phyloP scores from a whole-genome alignment of 371 early-diverging fungal genomes.

The Dichotomocladium elegans region DNA sequence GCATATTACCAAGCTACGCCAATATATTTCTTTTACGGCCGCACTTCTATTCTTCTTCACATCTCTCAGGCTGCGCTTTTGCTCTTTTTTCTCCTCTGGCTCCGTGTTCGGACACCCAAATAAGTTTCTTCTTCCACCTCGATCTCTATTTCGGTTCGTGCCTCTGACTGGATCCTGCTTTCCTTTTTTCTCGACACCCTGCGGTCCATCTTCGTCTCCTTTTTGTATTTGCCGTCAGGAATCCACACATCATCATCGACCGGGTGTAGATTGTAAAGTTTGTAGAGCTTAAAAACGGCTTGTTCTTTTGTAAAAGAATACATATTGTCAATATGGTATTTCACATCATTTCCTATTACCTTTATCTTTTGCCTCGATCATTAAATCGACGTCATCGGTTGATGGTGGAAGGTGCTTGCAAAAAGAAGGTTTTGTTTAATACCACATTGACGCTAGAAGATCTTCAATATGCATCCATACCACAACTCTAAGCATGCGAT shows the following conservation, averaged over 20 bases:
- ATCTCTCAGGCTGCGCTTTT: too few relatives aligned
- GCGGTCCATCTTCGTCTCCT: too few relatives aligned
- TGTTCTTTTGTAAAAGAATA: constrained; percentile 23
- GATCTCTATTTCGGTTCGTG: too few relatives aligned
- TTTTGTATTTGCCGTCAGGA: not conserved
- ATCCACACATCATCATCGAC: constrained; percentile 32
- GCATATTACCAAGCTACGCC: too few relatives aligned
- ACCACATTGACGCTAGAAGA: too few relatives aligned
- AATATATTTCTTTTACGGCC: too few relatives aligned
- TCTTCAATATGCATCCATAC: not conserved
- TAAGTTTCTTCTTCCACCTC: not conserved
- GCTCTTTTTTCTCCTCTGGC: not conserved
- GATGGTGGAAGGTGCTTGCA: constrained; percentile 38
- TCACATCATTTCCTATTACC: constrained; percentile 11
- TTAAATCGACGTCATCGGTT: constrained; percentile 46
- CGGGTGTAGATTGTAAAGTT: constrained; percentile 26
- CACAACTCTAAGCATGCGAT: not conserved
- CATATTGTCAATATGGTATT: not conserved
- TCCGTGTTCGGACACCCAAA: not conserved
- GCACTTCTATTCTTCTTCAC: too few relatives aligned
- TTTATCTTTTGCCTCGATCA: constrained; percentile 58
- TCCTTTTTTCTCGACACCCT: too few relatives aligned
- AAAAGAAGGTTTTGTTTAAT: not conserved
- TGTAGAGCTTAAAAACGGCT: constrained; percentile 47
- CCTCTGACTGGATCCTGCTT: too few relatives aligned